Conservation (phyloP, 176 grass and related monocot species). For the Ensete ventricosum region DNA sequence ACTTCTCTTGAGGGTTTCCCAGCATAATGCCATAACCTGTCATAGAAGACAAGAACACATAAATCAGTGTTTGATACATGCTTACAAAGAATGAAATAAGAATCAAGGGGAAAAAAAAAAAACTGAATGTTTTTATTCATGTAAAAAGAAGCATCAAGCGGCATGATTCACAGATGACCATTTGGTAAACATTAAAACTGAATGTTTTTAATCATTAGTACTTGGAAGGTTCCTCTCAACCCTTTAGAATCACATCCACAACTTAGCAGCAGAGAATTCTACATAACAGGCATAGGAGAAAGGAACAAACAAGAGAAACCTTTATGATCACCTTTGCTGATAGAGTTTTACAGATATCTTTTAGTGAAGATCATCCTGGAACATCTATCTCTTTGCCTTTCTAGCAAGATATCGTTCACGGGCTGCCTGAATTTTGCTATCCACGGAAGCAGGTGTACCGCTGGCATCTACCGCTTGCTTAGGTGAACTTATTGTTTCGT, state of each 20-base stretch:
- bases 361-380: not conserved
- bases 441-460: slow-evolving; percentile 32
- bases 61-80: not conserved
- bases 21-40: slow-evolving; percentile 76
- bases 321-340: not conserved
- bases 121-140: not conserved
- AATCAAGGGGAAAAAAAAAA: not conserved
- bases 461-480: slow-evolving; percentile 22
- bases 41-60: slow-evolving; percentile 23
- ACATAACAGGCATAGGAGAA: too few species aligned
- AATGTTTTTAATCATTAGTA: too few species aligned
- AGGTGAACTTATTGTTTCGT: slow-evolving; percentile 2
- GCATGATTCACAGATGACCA: too few species aligned
- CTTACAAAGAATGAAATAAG: not conserved
- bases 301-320: not conserved
- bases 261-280: too few species aligned
- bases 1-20: slow-evolving; percentile 82
- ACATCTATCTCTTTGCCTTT: slow-evolving; percentile 58
- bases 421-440: slow-evolving; percentile 88
- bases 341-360: not conserved
- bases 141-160: not conserved
- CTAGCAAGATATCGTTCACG: slow-evolving; percentile 75
- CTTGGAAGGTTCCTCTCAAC: too few species aligned
- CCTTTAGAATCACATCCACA: too few species aligned
- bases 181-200: too few species aligned